phyloP scores from a whole-genome alignment of 148 eudicot species.

The Heliamphora exappendiculata region DNA sequence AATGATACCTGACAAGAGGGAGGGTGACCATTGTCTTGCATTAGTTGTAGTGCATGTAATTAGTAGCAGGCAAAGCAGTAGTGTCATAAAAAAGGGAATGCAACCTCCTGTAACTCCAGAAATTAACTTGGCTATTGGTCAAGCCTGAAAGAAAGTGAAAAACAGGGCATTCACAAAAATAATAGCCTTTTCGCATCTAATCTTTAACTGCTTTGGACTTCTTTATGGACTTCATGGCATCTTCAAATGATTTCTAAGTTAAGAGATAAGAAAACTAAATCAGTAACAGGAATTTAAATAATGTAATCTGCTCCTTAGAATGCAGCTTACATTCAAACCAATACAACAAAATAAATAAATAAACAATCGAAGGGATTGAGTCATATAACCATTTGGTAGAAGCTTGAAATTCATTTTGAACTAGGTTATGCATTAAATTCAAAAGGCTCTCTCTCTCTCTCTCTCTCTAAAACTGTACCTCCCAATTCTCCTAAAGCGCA shows the following conservation, averaged over 20 bases:
- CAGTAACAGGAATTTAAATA: neutral
- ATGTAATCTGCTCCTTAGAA: neutral
- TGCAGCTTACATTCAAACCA: neutral
- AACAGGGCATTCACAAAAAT: neutral
- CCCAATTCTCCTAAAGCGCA: neutral
- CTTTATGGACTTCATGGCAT: slow-evolving; percentile 22
- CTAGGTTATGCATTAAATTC: neutral
- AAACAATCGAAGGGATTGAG: neutral
- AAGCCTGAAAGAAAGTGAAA: neutral
- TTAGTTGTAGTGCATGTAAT: no score
- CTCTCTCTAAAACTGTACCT: no score
- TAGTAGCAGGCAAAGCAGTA: no score
- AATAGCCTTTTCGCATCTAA: slow-evolving; percentile 2
- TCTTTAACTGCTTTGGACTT: slow-evolving; percentile 25
- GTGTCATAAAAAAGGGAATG: no score
- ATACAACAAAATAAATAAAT: neutral
- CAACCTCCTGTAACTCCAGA: neutral
- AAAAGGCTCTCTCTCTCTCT: neutral
- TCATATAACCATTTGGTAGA: neutral
- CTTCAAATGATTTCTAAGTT: slow-evolving; percentile 38
- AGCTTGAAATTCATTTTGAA: neutral
- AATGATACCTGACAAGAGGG: no score
- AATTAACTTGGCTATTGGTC: neutral
- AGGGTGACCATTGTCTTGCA: no score
- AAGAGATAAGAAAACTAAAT: neutral